phyloP scores from a whole-genome alignment of 495 filamentous ascomycete genomes.

The Daldinia loculata region DNA sequence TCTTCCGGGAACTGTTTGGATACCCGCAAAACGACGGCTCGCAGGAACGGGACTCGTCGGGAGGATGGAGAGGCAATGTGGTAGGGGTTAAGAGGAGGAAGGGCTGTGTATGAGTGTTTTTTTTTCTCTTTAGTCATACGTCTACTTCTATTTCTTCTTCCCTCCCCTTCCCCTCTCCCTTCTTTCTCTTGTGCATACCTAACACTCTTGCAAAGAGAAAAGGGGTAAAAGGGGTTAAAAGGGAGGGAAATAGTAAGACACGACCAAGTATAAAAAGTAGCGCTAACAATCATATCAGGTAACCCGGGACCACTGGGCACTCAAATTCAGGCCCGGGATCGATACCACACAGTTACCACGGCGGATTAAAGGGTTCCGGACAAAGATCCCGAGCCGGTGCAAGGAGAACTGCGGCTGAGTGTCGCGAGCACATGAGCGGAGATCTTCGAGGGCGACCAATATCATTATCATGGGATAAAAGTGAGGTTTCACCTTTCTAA shows the following conservation, averaged over 20 bases:
- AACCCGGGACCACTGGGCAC: constrained; percentile 28
- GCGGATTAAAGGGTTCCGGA: constrained; percentile 26
- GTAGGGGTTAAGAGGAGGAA: constrained; percentile 25
- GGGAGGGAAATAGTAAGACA: not conserved
- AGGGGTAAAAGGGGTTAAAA: not conserved
- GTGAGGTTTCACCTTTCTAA: not conserved
- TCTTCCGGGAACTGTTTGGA: constrained; percentile 8
- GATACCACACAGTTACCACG: constrained; percentile 26
- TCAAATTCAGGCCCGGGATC: constrained; percentile 25
- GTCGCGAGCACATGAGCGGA: not conserved
- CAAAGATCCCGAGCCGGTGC: constrained; percentile 21
- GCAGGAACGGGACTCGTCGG: not conserved
- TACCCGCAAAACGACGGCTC: not conserved
- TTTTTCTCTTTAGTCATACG: not conserved
- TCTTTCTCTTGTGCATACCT: not conserved
- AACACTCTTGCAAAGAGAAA: not conserved
- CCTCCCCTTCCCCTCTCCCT: not conserved
- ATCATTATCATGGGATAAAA: not conserved
- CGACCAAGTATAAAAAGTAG: not conserved
- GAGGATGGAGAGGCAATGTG: constrained; percentile 18
- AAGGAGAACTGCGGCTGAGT: not conserved
- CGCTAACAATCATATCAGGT: not conserved
- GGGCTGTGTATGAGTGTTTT: constrained; percentile 31
- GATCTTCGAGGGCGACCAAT: not conserved
- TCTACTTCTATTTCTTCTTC: not conserved